Percentiles rank a stretch among this genome's conserved stretches.
phyloP scores from a whole-genome alignment of 495 filamentous ascomycete species.

The Hypoxylon fragiforme region DNA sequence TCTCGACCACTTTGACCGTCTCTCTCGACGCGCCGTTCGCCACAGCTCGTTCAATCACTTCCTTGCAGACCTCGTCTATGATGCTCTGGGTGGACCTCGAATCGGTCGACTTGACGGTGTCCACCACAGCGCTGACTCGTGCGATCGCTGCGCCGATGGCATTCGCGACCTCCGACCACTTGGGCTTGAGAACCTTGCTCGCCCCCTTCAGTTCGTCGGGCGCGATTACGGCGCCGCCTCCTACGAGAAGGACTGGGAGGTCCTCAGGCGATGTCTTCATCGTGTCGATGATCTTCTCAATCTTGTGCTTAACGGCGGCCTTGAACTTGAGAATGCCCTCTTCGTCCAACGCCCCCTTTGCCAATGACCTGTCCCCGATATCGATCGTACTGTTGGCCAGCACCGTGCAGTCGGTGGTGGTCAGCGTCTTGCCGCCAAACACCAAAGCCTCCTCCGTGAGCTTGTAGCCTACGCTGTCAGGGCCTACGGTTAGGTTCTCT shows the following conservation, averaged over 20 bases:
- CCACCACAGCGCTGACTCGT: constrained; percentile 42
- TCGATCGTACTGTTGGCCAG: constrained; percentile 41
- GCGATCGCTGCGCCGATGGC: constrained; percentile 56
- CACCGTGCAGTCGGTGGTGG: constrained; percentile 54
- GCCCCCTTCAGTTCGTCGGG: constrained; percentile 40
- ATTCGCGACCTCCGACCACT: constrained; percentile 54
- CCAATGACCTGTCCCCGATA: constrained; percentile 42
- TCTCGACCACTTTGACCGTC: constrained; percentile 48
- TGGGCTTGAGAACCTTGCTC: constrained; percentile 44
- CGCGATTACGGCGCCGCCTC: constrained; percentile 47
- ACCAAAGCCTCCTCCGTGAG: constrained; percentile 51
- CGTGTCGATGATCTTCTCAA: constrained; percentile 53
- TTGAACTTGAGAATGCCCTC: constrained; percentile 41
- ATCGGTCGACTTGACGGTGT: constrained; percentile 43
- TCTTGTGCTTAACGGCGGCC: constrained; percentile 39
- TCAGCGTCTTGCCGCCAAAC: constrained; percentile 57
- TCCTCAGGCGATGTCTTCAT: constrained; percentile 55
- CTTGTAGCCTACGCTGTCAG: constrained; percentile 60
- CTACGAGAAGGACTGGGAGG: constrained; percentile 53
- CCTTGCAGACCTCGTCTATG: constrained; percentile 38
- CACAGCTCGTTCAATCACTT: constrained; percentile 41
- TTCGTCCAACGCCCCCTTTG: constrained; percentile 27
- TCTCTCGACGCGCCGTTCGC: constrained; percentile 49
- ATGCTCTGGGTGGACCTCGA: constrained; percentile 30
- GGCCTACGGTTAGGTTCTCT: constrained; percentile 50